Evolutionary conservation across 1,284 basidiomycete species (phyloP).

Genomic region (Marasmius sp.): DNA sequence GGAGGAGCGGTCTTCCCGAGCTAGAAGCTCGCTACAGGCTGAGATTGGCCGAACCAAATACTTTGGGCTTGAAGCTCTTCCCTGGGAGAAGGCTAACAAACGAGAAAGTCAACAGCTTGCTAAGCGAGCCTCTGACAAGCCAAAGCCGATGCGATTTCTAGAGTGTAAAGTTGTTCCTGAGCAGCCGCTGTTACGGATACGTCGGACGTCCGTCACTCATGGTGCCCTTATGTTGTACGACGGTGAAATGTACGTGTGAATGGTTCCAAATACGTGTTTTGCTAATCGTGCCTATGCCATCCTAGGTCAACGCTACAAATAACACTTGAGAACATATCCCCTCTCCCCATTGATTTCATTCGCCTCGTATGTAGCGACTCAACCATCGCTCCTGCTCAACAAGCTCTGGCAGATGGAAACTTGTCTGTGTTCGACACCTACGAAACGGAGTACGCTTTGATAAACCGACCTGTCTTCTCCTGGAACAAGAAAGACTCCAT

Average conservation of each 20-base stretch:
- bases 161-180: conserved; percentile 81
- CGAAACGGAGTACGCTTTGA: conserved; percentile 85
- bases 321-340: conserved; percentile 86
- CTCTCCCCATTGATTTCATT: conserved; percentile 82
- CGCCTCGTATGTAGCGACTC: conserved; percentile 88
- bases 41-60: conserved; percentile 72
- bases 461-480: conserved; percentile 78
- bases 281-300: neutral
- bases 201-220: conserved; percentile 85
- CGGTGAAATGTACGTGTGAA: conserved; percentile 74
- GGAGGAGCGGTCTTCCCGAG: conserved; percentile 59
- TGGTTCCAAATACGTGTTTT: conserved; percentile 10
- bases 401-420: conserved; percentile 76
- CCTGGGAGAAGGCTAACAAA: conserved; percentile 50
- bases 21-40: conserved; percentile 57
- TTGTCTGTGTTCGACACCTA: conserved; percentile 84
- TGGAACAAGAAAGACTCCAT: conserved; percentile 66
- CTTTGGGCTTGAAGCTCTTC: conserved; percentile 65
- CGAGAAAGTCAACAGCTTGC: conserved; percentile 34
- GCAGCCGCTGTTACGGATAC: conserved; percentile 84
- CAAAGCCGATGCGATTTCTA: conserved; percentile 49
- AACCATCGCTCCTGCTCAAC: conserved; percentile 74
- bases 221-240: conserved; percentile 93
- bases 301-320: conserved; percentile 77
- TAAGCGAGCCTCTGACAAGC: conserved; percentile 30